Evolutionary conservation across 176 grass and related monocot species (phyloP).

Genomic region (Juncus inflexus): DNA sequence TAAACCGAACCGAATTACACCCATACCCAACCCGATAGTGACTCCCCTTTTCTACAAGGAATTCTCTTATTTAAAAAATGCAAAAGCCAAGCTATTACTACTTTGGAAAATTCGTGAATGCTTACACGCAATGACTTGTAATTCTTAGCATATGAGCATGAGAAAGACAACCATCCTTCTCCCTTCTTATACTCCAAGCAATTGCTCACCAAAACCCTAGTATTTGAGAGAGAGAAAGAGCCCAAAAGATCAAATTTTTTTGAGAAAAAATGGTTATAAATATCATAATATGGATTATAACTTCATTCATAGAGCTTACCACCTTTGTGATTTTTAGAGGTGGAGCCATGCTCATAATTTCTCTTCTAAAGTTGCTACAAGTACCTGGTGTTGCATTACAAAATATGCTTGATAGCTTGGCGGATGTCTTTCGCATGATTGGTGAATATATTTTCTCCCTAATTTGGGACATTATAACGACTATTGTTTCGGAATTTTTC

Average conservation of each 20-base stretch:
- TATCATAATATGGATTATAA: constrained; percentile 19
- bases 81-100: too few relatives aligned
- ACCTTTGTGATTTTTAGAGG: constrained; percentile 23
- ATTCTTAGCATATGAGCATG: constrained; percentile 3
- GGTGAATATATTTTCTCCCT: constrained; percentile 3
- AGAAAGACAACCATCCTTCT: constrained; percentile 12
- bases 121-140: constrained; percentile 25
- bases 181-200: constrained; percentile 28
- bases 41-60: too few relatives aligned
- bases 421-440: constrained; percentile 5
- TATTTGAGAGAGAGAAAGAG: not conserved
- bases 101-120: constrained; percentile 10
- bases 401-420: not conserved
- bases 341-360: not conserved
- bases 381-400: not conserved
- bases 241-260: not conserved
- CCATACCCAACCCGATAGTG: too few relatives aligned
- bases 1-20: too few relatives aligned
- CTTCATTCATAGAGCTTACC: not conserved
- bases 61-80: too few relatives aligned
- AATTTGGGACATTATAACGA: constrained; percentile 8
- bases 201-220: not conserved
- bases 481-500: constrained; percentile 14
- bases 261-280: constrained; percentile 12
- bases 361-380: not conserved